These are phyloP conservation scores for Oemleria cerasiformis DNA, from an alignment of 306 rosid genomes.

Conservation along the genomic window DNA sequence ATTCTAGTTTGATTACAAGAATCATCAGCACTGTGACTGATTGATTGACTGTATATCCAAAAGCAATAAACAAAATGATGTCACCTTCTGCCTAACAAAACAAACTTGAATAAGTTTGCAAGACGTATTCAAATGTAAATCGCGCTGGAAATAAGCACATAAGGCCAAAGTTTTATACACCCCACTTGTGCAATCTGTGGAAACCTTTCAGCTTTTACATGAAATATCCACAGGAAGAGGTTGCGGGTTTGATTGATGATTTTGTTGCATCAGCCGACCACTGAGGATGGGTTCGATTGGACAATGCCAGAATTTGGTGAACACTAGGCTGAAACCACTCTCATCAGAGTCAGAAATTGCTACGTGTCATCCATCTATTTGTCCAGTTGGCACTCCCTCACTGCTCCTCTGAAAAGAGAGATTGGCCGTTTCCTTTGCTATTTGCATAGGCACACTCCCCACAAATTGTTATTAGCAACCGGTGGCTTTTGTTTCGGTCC, in stretches of 20 bases:
- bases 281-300: conserved; percentile 8
- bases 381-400: conserved; percentile 27
- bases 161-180: background rate
- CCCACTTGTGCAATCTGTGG: background rate
- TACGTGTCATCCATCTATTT: conserved; percentile 22
- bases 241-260: background rate
- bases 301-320: conserved; percentile 1
- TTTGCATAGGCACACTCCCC: background rate
- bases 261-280: conserved; percentile 1
- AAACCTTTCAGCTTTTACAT: conserved; percentile 1
- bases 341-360: background rate
- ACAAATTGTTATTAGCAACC: conserved; percentile 26
- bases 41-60: background rate
- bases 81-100: conserved; percentile 2
- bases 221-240: background rate
- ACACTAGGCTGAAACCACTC: conserved; percentile 33
- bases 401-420: background rate
- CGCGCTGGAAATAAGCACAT: background rate
- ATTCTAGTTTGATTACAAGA: background rate
- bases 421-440: conserved; percentile 22
- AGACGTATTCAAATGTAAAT: too few species aligned
- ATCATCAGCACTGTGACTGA: background rate
- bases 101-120: too few species aligned
- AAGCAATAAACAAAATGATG: background rate
- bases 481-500: conserved; percentile 38